Percentiles rank a stretch among this genome's conserved stretches.
phyloP scores from a whole-genome alignment of 805 yeast species.

The Nakazawaea peltata region DNA sequence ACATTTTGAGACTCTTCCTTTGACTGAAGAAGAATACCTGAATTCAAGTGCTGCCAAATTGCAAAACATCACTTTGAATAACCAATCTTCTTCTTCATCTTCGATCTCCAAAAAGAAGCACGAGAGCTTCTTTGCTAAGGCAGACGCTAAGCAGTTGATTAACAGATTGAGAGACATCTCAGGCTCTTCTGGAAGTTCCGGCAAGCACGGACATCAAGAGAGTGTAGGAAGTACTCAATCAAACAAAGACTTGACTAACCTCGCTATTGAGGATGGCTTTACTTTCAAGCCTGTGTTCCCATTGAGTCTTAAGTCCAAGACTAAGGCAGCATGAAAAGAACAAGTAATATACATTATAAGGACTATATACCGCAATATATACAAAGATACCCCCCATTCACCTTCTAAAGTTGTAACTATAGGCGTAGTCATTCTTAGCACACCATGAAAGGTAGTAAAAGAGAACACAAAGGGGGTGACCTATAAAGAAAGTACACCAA shows the following conservation, averaged over 20 bases:
- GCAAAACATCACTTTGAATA: not conserved
- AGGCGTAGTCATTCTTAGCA: slow-evolving; percentile 14
- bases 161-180: slow-evolving; percentile 8
- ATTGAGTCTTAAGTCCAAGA: too few relatives aligned
- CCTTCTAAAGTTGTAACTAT: slow-evolving; percentile 1
- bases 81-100: too few relatives aligned
- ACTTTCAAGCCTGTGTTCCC: slow-evolving; percentile 9
- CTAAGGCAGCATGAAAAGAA: too few relatives aligned
- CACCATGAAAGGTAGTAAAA: slow-evolving; percentile 38
- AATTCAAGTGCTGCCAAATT: not conserved
- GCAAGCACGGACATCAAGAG: too few relatives aligned
- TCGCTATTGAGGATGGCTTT: slow-evolving; percentile 6
- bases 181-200: too few relatives aligned
- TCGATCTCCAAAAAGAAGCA: too few relatives aligned
- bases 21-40: not conserved
- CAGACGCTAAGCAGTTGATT: slow-evolving; percentile 1
- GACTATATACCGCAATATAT: too few relatives aligned
- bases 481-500: slow-evolving; percentile 36
- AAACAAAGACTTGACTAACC: slow-evolving; percentile 3
- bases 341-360: too few relatives aligned
- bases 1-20: not conserved
- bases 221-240: slow-evolving; percentile 4
- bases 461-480: slow-evolving; percentile 36
- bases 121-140: not conserved
- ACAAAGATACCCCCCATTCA: not conserved